Evolutionary conservation across 163 green algal genomes (phyloP).

Genomic region (Chlamydomonas reinhardtii): DNA sequence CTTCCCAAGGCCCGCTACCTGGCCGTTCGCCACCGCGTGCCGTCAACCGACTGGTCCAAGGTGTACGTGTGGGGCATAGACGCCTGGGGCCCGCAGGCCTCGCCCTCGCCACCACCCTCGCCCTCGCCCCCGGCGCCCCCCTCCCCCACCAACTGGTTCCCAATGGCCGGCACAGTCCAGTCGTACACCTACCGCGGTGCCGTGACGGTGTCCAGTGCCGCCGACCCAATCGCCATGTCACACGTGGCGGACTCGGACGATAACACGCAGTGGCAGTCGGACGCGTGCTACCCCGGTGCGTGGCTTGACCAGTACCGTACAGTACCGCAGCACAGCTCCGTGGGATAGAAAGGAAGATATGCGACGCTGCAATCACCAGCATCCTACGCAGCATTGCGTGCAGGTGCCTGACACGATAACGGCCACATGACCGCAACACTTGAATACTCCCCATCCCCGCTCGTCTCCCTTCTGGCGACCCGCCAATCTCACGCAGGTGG

Average conservation of each 20-base stretch:
- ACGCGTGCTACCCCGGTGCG: constrained; percentile 29
- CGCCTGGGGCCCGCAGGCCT: constrained; percentile 6
- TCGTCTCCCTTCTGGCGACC: too few species aligned
- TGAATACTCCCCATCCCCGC: too few species aligned
- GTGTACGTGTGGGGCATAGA: constrained; percentile 48
- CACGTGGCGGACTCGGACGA: constrained; percentile 21
- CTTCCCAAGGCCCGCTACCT: constrained; percentile 17
- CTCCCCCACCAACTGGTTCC: not conserved
- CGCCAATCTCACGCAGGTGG: too few species aligned
- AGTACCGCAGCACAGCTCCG: too few species aligned
- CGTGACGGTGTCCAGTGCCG: constrained; percentile 15
- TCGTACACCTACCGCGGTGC: not conserved
- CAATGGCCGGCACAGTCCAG: not conserved
- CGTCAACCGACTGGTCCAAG: constrained; percentile 22
- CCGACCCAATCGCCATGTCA: not conserved
- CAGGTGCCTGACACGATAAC: too few species aligned
- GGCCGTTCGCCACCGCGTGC: constrained; percentile 5
- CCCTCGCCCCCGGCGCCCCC: not conserved
- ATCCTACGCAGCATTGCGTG: too few species aligned
- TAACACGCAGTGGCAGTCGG: constrained; percentile 45
- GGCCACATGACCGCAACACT: too few species aligned
- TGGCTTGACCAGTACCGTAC: too few species aligned
- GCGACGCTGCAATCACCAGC: too few species aligned
- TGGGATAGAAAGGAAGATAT: too few species aligned
- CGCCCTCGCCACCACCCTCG: not conserved